phyloP scores from a whole-genome alignment of 176 grass and related monocot genomes.

The Chloris gayana region DNA sequence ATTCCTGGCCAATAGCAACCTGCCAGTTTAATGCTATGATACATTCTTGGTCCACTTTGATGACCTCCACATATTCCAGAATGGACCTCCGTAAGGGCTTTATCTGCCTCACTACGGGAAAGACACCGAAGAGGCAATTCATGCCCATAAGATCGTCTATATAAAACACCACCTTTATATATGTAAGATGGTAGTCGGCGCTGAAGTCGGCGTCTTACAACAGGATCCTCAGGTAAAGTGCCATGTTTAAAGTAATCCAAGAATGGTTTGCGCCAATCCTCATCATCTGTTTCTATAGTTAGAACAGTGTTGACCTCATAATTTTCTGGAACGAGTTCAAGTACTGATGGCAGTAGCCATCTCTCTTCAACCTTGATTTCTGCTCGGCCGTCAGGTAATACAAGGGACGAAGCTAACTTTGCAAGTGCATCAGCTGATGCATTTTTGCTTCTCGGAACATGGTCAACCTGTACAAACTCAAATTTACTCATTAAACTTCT shows the following conservation, averaged over 20 bases:
- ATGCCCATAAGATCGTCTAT: too few relatives aligned
- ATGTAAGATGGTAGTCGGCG: too few relatives aligned
- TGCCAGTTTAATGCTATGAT: too few relatives aligned
- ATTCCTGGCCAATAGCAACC: too few relatives aligned
- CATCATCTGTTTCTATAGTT: accelerated
- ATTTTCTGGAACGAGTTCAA: not conserved
- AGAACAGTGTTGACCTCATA: not conserved
- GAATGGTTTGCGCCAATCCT: not conserved
- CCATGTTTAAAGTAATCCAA: not conserved
- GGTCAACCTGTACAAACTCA: not conserved
- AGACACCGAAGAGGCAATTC: too few relatives aligned
- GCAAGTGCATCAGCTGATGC: not conserved
- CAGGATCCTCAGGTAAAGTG: not conserved
- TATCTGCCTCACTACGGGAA: too few relatives aligned
- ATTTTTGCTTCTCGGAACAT: not conserved
- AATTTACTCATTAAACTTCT: not conserved
- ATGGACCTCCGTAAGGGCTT: too few relatives aligned
- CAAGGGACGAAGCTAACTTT: not conserved
- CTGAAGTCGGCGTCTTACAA: too few relatives aligned
- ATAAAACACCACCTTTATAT: too few relatives aligned
- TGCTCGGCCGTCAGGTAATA: accelerated
- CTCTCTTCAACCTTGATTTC: not conserved
- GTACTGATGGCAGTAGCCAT: not conserved
- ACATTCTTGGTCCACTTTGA: too few relatives aligned
- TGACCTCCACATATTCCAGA: too few relatives aligned